These are phyloP conservation scores for Zancudomyces culisetae DNA, from an alignment of 371 early-diverging fungal species.

Conservation along the genomic window DNA sequence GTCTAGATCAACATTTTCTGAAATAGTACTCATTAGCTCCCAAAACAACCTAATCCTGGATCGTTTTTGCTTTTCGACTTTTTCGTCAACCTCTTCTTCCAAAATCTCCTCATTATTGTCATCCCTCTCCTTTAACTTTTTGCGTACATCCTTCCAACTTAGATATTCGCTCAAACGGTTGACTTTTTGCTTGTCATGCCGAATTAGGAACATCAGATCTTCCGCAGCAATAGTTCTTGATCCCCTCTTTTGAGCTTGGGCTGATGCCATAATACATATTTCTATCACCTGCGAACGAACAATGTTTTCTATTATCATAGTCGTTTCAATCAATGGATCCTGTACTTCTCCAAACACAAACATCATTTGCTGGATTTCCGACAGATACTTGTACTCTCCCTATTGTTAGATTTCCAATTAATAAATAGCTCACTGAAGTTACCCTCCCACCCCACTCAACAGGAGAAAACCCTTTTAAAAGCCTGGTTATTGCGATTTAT, in stretches of 20 bases:
- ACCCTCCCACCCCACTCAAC: too few relatives aligned
- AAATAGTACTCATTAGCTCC: constrained; percentile 69
- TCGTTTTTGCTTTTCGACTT: constrained; percentile 6
- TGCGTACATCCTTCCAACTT: constrained; percentile 91
- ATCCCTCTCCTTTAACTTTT: constrained; percentile 56
- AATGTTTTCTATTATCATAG: constrained; percentile 78
- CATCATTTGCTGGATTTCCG: constrained; percentile 94
- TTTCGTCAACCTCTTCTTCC: constrained; percentile 43
- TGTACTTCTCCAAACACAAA: constrained; percentile 90
- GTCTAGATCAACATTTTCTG: constrained; percentile 65
- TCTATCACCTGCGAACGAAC: constrained; percentile 88
- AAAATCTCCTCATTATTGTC: constrained; percentile 45
- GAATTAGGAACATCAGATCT: constrained; percentile 89
- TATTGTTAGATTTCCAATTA: too few relatives aligned
- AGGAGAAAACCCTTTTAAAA: too few relatives aligned
- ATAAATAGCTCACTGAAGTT: too few relatives aligned
- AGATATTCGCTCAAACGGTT: constrained; percentile 75
- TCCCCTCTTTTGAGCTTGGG: constrained; percentile 61
- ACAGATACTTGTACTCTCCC: constrained; percentile 30
- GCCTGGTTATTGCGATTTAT: too few relatives aligned
- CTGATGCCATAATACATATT: constrained; percentile 70
- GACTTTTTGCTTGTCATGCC: constrained; percentile 83
- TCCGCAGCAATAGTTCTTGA: constrained; percentile 71
- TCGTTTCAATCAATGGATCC: constrained; percentile 73
- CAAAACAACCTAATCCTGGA: constrained; percentile 75